Base-by-base conservation (phyloP, 1,284 basidiomycete genomes). In the Chalciporus piperatoides region DNA sequence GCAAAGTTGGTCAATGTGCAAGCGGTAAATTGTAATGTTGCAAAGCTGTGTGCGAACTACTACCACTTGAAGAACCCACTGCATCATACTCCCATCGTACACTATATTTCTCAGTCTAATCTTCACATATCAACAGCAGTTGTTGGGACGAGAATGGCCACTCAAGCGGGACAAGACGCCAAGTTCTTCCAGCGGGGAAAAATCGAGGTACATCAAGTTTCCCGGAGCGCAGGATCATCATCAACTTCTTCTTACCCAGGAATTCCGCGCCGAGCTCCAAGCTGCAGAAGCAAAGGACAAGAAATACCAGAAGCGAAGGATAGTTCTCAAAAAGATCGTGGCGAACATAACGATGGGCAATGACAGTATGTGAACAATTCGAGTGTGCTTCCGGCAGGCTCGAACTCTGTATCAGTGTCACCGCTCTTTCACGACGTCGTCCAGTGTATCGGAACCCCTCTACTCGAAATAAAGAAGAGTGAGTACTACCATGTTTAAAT, bases 381-480 rank as follows among this genome's bases (percentile, higher is more conserved):
- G 39, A 36, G 33, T 41, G 27, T 37, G 25, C 8, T 7, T 23
- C 23, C 24, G 49, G 54, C 59, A 57, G 56, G 19, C 44, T 44
- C 36, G 39, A 60, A 57, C 45, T 6, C 44, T 25, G 25, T 46
- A 52, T 49, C 61, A 98, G 91, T 99, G 96, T 97, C 93, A 15
- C 82, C 89, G 21, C 74, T 97, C 57, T 96, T 94, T 73, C 80
- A 82, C 15, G 93, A 96, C 60, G 90, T 97, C 44, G 84, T 94
- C 11, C 86, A 90, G 62, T 94, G 90, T 63, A 76, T 97, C 52
- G 86, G 87, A 37, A 92, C 90, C 7, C 90, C 92, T 30, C 72
- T 95, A 7, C 78, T 99, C 33, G 97, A 99, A 70, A 96, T 99
- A 69, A 99, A 99, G 80, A 99, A 99, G 80, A 98, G 96, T 94